These are phyloP conservation scores for Ophiostoma sp. DNA, from an alignment of 2,329 filamentous ascomycete genomes.

Conservation along the genomic window DNA sequence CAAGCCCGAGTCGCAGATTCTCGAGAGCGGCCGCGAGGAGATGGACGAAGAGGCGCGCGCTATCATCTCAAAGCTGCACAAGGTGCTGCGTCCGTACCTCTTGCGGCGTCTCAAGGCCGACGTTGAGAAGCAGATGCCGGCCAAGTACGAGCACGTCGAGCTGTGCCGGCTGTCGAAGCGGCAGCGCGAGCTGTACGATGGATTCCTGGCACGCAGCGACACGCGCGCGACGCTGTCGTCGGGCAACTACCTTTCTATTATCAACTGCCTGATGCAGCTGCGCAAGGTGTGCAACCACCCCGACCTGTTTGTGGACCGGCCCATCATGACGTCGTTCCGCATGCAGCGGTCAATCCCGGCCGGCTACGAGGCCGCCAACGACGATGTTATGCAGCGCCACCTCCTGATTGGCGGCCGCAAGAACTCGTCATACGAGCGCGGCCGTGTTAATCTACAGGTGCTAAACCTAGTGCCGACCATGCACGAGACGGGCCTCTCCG, in stretches of 20 bases:
- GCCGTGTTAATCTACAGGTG: constrained; percentile 63
- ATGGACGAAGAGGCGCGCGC: constrained; percentile 90
- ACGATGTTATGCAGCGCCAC: constrained; percentile 61
- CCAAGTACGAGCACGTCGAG: constrained; percentile 94
- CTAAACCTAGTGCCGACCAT: constrained; percentile 71
- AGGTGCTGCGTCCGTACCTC: constrained; percentile 86
- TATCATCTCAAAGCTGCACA: constrained; percentile 89
- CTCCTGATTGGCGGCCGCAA: constrained; percentile 36
- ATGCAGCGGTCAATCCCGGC: constrained; percentile 75
- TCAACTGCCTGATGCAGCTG: constrained; percentile 96
- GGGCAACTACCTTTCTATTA: constrained; percentile 95
- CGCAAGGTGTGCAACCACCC: constrained; percentile 98
- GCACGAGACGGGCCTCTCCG: constrained; percentile 63
- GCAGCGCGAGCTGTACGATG: constrained; percentile 92
- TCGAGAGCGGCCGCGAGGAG: constrained; percentile 88
- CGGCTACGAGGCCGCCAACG: constrained; percentile 63
- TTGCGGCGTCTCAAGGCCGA: constrained; percentile 88
- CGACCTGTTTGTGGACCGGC: constrained; percentile 90
- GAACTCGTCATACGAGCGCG: background rate
- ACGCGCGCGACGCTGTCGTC: constrained; percentile 84
- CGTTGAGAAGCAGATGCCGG: constrained; percentile 98
- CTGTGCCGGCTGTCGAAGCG: constrained; percentile 93
- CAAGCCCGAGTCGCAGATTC: constrained; percentile 89
- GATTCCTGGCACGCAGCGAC: constrained; percentile 84
- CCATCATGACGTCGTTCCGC: constrained; percentile 93